Base-by-base conservation (phyloP, 345 rosid species). In the Melaleuca quinquenervia region DNA sequence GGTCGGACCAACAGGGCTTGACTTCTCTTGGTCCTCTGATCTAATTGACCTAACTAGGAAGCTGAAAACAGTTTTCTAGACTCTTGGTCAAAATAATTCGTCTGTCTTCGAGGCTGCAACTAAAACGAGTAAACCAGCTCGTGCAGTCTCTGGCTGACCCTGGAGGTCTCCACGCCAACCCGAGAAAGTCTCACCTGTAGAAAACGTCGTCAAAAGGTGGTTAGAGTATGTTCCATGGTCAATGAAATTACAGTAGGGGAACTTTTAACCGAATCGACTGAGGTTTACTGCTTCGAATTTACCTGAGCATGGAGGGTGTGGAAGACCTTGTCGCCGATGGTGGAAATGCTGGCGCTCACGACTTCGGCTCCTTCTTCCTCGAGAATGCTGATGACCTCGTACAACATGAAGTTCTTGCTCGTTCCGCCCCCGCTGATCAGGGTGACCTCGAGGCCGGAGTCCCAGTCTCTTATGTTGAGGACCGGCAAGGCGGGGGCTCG, bases 281-380 rank as follows among this genome's bases (percentile, higher is more conserved):
- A 29, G 21, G 21, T 29, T 62, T 29, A 6, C 20, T 14, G 44
- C 22, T 64, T 10, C n/a, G 76, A 29, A 64, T 7, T 53, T 10
- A 87, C 90, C 90, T 87, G 75, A 48, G 87, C 87, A 82, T 84
- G 87, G 41, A 86, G 44, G 20, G 83, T 62, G 87, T 85, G 84
- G 86, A 88, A 83, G 86, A 88, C 50, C 44, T 45, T 83, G 27
- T 87, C 87, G 7, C 84, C 87, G 5, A 51, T 78, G 45, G 11
- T 51, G 50, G 74, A 64, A 16, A 64, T 55, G 64, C 88, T 52
- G 32, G 85, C 87, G 74, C 58, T 76, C 8, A 89, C 64, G 82
- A 90, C 91, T 62, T 89, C 85, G 48, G 86, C 89, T 44, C 88
- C 90, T 88, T 88, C 90, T 26, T 90, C 90, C 48, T 91, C 62